phyloP scores from a whole-genome alignment of 108 stramenopile genomes.

The Conticribra guillardii region DNA sequence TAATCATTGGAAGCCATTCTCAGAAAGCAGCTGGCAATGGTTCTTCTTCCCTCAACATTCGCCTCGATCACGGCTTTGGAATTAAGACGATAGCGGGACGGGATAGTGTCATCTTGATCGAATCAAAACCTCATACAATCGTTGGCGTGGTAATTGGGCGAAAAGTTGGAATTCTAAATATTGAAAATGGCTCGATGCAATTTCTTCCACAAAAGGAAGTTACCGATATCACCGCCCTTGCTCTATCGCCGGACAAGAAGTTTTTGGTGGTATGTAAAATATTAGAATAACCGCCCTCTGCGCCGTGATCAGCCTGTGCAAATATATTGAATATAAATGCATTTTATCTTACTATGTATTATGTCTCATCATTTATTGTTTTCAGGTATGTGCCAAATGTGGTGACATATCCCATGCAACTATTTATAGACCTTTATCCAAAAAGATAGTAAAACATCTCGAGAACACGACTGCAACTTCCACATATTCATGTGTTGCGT shows the following conservation, averaged over 20 bases:
- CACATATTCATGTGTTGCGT: neutral
- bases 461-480: neutral
- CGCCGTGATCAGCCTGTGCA: no score
- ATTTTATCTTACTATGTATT: no score
- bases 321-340: no score
- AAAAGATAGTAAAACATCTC: no score
- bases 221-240: neutral
- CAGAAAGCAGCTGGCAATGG: no score
- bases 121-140: neutral
- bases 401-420: neutral
- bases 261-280: neutral
- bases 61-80: neutral
- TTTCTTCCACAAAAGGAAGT: neutral
- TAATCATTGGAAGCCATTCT: no score
- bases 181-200: neutral
- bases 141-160: neutral
- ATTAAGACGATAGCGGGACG: neutral
- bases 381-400: no score
- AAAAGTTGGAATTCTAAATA: neutral
- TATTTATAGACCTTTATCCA: neutral
- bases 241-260: neutral
- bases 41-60: neutral
- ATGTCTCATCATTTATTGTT: no score
- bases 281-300: no score
- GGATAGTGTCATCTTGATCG: neutral